Conservation (phyloP, 1,284 basidiomycete species). For the Cutaneotrichosporon sp. region DNA sequence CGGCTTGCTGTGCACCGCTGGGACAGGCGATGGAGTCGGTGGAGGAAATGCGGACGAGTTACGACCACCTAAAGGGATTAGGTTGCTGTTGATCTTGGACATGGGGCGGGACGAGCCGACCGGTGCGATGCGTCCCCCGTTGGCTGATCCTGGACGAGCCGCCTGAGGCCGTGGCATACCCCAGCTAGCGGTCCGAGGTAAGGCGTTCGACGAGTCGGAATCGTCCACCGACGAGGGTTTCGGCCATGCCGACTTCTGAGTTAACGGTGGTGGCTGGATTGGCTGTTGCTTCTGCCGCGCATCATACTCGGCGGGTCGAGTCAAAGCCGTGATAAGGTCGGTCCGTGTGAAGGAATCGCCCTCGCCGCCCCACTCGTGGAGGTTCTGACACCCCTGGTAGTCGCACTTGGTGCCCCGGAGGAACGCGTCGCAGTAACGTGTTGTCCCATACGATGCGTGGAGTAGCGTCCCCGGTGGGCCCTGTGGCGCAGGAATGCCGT, state of each 20-base stretch:
- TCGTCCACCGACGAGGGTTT: slow-evolving; percentile 43
- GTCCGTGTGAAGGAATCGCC: slow-evolving; percentile 95
- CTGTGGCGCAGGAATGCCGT: slow-evolving; percentile 79
- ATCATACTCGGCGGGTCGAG: slow-evolving; percentile 48
- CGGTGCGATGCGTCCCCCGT: slow-evolving; percentile 16
- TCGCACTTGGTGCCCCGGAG: slow-evolving; percentile 82
- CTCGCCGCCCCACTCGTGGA: slow-evolving; percentile 98
- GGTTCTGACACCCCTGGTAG: slow-evolving; percentile 72
- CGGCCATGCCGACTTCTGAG: slow-evolving; percentile 38
- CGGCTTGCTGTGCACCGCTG: slow-evolving; percentile 43
- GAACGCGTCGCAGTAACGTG: slow-evolving; percentile 97
- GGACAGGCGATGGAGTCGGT: slow-evolving; percentile 65
- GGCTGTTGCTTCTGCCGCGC: slow-evolving; percentile 45
- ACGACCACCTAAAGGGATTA: slow-evolving; percentile 40
- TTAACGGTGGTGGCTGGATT: slow-evolving; percentile 33
- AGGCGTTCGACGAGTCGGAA: slow-evolving; percentile 54
- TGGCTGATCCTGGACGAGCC: slow-evolving; percentile 18
- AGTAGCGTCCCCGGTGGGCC: slow-evolving; percentile 74
- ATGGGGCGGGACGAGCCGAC: slow-evolving; percentile 34
- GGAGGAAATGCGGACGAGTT: slow-evolving; percentile 53
- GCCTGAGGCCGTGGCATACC: slow-evolving; percentile 47
- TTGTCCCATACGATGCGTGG: slow-evolving; percentile 92
- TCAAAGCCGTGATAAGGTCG: slow-evolving; percentile 75
- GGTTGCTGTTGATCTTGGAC: slow-evolving; percentile 37
- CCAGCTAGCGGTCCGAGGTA: slow-evolving; percentile 83